Conservation (phyloP, 1,284 basidiomycete genomes). For the Cystobasidium pallidum region DNA sequence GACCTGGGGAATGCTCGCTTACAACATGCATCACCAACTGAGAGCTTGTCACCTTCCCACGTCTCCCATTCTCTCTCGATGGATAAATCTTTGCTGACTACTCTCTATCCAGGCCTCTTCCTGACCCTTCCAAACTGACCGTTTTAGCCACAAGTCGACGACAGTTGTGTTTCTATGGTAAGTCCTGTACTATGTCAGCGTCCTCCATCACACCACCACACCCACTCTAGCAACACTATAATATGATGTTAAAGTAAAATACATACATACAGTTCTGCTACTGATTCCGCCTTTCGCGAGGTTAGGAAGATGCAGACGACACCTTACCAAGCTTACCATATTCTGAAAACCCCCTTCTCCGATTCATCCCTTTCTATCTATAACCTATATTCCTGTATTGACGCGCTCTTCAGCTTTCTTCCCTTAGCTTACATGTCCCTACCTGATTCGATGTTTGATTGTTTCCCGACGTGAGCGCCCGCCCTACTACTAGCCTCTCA, state of each 20-base stretch:
- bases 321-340: constrained; percentile 43
- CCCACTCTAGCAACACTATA: constrained; percentile 12
- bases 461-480: too few relatives aligned
- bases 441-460: not conserved
- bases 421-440: too few relatives aligned
- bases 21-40: constrained; percentile 45
- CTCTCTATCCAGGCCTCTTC: not conserved
- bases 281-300: constrained; percentile 31
- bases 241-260: constrained; percentile 39
- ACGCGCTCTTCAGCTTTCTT: not conserved
- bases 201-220: not conserved
- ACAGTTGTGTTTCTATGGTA: not conserved
- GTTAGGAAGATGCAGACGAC: constrained; percentile 25
- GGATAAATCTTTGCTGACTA: not conserved
- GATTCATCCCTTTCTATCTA: not conserved
- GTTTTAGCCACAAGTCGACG: too few relatives aligned
- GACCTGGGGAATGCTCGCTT: constrained; percentile 34
- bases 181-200: constrained; percentile 15
- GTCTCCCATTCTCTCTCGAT: not conserved
- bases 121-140: too few relatives aligned
- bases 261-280: constrained; percentile 43
- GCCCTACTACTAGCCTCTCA: too few relatives aligned
- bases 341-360: constrained; percentile 1
- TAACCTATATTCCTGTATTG: too few relatives aligned
- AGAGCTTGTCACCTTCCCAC: constrained; percentile 7